phyloP scores from a whole-genome alignment of 768 basidiomycete genomes.

The Lentinula aciculospora region DNA sequence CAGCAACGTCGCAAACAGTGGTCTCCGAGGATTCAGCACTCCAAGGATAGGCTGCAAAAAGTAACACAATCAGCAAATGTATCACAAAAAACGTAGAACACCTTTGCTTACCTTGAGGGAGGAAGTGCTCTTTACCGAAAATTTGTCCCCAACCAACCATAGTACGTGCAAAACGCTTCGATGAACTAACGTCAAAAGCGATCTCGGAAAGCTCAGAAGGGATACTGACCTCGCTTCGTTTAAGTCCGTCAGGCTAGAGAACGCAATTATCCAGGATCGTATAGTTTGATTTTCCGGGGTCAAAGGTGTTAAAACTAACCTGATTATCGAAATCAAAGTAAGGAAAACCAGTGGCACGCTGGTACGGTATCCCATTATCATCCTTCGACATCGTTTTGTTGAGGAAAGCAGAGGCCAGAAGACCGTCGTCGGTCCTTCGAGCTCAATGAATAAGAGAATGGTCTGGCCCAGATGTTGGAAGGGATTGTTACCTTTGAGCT shows the following conservation, averaged over 20 bases:
- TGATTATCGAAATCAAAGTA: conserved; percentile 12
- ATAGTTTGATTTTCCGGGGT: too few species aligned
- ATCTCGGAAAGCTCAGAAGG: background rate
- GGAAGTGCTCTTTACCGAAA: conserved; percentile 19
- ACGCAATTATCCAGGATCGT: background rate
- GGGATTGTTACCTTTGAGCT: conserved; percentile 16
- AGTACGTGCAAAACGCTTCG: conserved; percentile 22
- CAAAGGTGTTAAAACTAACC: conserved; percentile 9
- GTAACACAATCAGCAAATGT: too few species aligned
- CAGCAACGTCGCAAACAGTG: conserved; percentile 34
- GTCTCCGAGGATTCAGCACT: conserved; percentile 17
- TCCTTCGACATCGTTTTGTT: conserved; percentile 22
- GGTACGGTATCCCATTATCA: conserved; percentile 10
- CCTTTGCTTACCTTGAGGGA: conserved; percentile 19
- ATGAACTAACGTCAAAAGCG: background rate
- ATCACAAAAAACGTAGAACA: too few species aligned
- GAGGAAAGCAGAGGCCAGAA: conserved; percentile 20
- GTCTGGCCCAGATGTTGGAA: background rate
- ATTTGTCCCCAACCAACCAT: conserved; percentile 26
- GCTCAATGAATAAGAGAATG: background rate
- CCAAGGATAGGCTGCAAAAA: conserved; percentile 33
- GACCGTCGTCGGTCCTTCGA: conserved; percentile 14
- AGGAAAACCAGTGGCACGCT: conserved; percentile 12
- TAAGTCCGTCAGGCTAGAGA: conserved; percentile 11
- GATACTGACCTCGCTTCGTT: conserved; percentile 10